Evolutionary conservation across 768 basidiomycete species (phyloP), one percentile per base, ranked within the genome.

Genomic region (Russula virescens): DNA sequence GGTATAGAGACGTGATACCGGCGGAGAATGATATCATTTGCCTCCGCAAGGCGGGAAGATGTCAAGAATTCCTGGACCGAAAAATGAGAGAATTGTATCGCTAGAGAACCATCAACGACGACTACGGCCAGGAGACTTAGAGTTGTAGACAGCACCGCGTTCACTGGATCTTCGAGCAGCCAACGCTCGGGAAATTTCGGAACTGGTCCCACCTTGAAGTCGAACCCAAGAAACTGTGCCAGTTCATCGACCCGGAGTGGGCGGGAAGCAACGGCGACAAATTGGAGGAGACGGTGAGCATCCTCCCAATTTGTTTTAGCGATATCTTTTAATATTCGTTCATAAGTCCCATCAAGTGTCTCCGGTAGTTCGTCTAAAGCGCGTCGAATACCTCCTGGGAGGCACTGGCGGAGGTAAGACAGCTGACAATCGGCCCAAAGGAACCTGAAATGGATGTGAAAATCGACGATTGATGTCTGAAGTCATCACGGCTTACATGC

Each of bases 11-110:
- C 10, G 10, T 49, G 47, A 34, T 10, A 49, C 8, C 46, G 56
- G 2, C 34, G 18, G 57, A 10, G 13, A 6, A 45, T 21, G 23
- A 2, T 28, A 42, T 56, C 55, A 6, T 16, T 31, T 21, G 42
- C 18, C 8, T 23, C 19, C 25, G 55, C 55, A 21, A 56, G 43
- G 11, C 55, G 55, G 43, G 19, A 6, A 2, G 55, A 56, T 19
- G 21, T 56, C 55, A 56, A 46, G 55, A 10, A 56, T 5, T 46
- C 55, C 34, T 56, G 45, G 13, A 49, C 56, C 5, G 56, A 57
- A 26, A 48, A 48, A 19, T 57, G 56, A 2, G 56, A 46, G 19
- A 57, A 55, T 45, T 55, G 42, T 5, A 55, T 14, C 3, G 43
- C 42, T n/a, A 2, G 8, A 2, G 38, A 40, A 19, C 18, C 13